Evolutionary conservation across 1,139 yeast genomes (phyloP), one percentile per base, ranked within the genome.

Genomic region (Wickerhamomyces sp.): DNA sequence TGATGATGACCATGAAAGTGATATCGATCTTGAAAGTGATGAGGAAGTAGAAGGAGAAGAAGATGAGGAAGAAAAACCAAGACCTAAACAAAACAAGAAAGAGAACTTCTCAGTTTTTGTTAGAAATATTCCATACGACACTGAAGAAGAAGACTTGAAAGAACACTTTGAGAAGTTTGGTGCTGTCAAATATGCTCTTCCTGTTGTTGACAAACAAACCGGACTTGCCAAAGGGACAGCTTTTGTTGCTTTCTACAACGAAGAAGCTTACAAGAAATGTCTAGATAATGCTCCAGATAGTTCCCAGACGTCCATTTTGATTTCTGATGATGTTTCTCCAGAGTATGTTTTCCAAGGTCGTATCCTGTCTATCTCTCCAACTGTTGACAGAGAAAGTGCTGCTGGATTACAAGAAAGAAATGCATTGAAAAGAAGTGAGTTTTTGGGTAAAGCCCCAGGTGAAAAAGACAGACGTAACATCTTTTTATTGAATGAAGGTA

Each of bases 211-310:
- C 62, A 85, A 75, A 60, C 84, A 74, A 47, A 83, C 96, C 3
- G 95, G 95, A 6, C 71, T 88, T 49, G 90, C 99, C 10, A 87
- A 76, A 63, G 99, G 99, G 46, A 85, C 96, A 1, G 99, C 97
- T 0, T 93, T 93, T 63, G 96, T 93, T 39, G 96, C 96, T 0
- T 93, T 93, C 62, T 66, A 63, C 45, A 71, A 75, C 33, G 79
- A 78, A 50, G 79, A 74, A 6, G 79, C 87, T 3, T 87, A 80
- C 58, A 72, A 74, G 32, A 75, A 76, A 45, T 93, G 98, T 67
- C 66, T 91, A 37, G 73, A 73, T 6, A 75, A 80, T 57, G 96
- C 98, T 0, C 98, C 98, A 33, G 75, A 78, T 32, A 75, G 79
- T n/a, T 79, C 83, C 10, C 71, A 89, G 2, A 78, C 91, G 2